Evolutionary conservation across 2,329 filamentous ascomycete species (phyloP).

Genomic region (Chaetomiaceae sp.): DNA sequence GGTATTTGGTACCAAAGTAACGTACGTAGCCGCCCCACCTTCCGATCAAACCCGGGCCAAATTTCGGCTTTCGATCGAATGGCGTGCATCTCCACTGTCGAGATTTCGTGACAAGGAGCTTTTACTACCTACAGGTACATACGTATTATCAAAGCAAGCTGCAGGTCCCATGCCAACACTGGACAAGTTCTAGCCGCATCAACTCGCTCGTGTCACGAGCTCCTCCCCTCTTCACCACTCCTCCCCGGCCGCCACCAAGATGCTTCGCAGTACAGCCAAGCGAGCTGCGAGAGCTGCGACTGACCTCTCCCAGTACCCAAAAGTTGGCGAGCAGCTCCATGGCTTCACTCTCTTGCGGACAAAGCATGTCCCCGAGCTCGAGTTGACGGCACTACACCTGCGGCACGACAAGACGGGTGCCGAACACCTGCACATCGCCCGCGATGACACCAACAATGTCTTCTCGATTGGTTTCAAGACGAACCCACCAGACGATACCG

Average conservation of each 20-base stretch:
- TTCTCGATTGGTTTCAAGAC: slow-evolving; percentile 99
- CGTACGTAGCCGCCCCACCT: too few relatives aligned
- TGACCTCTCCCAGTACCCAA: slow-evolving; percentile 70
- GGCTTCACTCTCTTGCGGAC: slow-evolving; percentile 87
- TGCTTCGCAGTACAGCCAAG: slow-evolving; percentile 32
- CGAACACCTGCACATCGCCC: slow-evolving; percentile 90
- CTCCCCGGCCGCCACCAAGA: neutral
- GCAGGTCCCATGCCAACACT: slow-evolving; percentile 5
- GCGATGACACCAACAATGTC: slow-evolving; percentile 98
- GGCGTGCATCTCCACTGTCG: neutral
- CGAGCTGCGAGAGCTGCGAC: slow-evolving; percentile 61
- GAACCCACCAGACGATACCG: slow-evolving; percentile 93
- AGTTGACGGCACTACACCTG: slow-evolving; percentile 84
- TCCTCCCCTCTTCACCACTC: neutral
- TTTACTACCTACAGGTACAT: too few relatives aligned
- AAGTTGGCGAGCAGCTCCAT: slow-evolving; percentile 78
- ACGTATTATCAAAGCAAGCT: neutral
- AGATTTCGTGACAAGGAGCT: neutral
- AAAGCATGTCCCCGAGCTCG: slow-evolving; percentile 90
- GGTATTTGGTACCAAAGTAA: too few relatives aligned
- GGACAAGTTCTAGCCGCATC: neutral
- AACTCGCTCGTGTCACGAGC: slow-evolving; percentile 1
- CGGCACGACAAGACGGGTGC: slow-evolving; percentile 94
- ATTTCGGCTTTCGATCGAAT: slow-evolving; percentile 1
- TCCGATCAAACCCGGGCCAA: neutral